Percentiles rank a stretch among this genome's conserved stretches.
Evolutionary conservation across 208 protist species (phyloP).

Genomic region (Naegleria lovaniensis): DNA sequence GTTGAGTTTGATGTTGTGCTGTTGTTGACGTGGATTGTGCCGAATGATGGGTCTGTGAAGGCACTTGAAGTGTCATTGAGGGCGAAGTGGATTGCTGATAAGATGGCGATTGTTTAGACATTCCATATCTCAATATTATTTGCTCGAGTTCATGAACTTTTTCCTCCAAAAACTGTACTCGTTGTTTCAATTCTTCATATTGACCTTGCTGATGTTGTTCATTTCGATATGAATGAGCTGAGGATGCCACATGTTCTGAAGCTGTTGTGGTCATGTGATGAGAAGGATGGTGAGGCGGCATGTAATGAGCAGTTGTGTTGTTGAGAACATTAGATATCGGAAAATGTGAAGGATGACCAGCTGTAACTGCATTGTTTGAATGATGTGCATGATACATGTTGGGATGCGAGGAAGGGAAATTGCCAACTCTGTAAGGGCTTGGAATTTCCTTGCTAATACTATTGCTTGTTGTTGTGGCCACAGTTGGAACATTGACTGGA

Average conservation of each 20-base stretch:
- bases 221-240: not conserved
- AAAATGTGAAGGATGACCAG: not conserved
- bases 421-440: not conserved
- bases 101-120: too few species aligned
- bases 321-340: not conserved
- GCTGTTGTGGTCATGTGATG: not conserved
- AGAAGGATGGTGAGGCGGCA: not conserved
- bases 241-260: not conserved
- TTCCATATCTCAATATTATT: not conserved
- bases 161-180: not conserved
- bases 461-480: too few species aligned
- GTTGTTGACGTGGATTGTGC: too few species aligned
- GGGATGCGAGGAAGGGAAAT: too few species aligned
- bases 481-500: not conserved
- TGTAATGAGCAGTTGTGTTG: not conserved
- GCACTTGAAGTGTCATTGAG: not conserved
- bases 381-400: too few species aligned
- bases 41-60: too few species aligned
- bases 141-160: not conserved
- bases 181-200: not conserved
- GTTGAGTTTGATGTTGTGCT: too few species aligned
- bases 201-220: not conserved
- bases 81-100: not conserved
- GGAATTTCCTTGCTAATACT: too few species aligned
- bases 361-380: too few species aligned